Percentiles rank a stretch among this genome's conserved stretches.
These are phyloP conservation scores for Heritiera littoralis DNA, from an alignment of 345 rosid genomes.

Conservation along the genomic window DNA sequence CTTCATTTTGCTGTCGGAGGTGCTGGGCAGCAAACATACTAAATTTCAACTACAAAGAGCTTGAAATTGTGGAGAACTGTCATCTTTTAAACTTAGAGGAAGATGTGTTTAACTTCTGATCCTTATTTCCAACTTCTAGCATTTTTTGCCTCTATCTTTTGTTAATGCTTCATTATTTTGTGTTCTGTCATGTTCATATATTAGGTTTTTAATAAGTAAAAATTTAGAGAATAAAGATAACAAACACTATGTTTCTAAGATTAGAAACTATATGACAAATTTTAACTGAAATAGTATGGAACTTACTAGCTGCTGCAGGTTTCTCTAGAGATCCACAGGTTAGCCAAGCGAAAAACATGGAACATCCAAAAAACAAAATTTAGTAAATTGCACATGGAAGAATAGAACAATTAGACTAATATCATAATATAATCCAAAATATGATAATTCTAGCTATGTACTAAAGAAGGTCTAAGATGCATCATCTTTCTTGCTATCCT, in stretches of 20 bases:
- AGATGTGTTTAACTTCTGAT: background rate
- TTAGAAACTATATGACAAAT: constrained; percentile 13
- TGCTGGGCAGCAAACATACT: background rate
- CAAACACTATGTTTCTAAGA: background rate
- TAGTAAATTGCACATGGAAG: constrained; percentile 24
- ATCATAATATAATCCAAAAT: background rate
- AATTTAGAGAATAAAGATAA: background rate
- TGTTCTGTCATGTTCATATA: background rate
- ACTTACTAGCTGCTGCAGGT: constrained; percentile 97
- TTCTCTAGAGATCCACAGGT: constrained; percentile 69
- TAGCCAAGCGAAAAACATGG: constrained; percentile 35
- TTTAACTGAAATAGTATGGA: constrained; percentile 15
- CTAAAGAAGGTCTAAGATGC: constrained; percentile 1
- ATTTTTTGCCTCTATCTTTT: background rate
- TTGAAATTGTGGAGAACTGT: background rate
- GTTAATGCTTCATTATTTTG: background rate
- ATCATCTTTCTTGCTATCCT: background rate
- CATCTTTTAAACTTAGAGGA: background rate
- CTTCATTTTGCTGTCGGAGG: background rate
- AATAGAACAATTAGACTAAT: background rate
- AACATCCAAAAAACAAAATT: constrained; percentile 31
- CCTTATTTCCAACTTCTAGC: constrained; percentile 6
- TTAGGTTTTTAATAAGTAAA: background rate
- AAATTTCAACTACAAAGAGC: background rate
- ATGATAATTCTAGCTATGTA: background rate